Evolutionary conservation across 169 alveolate species (phyloP).

Genomic region (Cystoisospora suis): DNA sequence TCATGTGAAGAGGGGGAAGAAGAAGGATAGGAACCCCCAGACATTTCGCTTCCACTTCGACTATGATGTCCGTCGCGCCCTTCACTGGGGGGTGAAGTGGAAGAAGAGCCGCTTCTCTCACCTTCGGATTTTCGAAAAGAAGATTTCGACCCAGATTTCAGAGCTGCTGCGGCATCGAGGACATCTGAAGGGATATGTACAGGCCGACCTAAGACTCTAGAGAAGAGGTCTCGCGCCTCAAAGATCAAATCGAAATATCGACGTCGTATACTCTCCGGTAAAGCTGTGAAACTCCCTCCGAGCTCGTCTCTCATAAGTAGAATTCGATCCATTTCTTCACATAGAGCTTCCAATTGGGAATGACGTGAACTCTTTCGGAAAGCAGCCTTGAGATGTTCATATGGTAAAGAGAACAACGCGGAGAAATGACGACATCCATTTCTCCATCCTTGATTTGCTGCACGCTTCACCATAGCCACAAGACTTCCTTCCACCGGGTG

Average conservation of each 20-base stretch:
- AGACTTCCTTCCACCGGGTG: too few species aligned
- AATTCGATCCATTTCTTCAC: not conserved
- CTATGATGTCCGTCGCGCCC: too few species aligned
- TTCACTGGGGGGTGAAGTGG: too few species aligned
- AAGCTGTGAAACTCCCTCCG: not conserved
- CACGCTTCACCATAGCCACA: not conserved
- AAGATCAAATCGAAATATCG: not conserved
- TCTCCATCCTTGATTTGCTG: constrained; percentile 13
- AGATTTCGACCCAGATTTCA: too few species aligned
- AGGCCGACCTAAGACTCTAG: not conserved
- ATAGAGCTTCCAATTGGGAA: not conserved
- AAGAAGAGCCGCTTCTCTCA: too few species aligned
- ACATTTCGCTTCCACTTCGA: too few species aligned
- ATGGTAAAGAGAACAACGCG: not conserved
- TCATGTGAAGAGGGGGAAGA: too few species aligned
- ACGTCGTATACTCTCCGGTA: not conserved
- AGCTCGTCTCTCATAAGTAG: not conserved
- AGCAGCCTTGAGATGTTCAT: not conserved
- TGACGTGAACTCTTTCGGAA: not conserved
- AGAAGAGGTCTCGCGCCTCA: not conserved
- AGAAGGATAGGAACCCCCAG: too few species aligned
- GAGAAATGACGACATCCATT: not conserved
- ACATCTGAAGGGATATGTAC: too few species aligned
- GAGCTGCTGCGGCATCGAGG: too few species aligned
- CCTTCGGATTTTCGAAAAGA: too few species aligned